Evolutionary conservation across 768 basidiomycete species (phyloP).

Genomic region (Cytidiella melzeri): DNA sequence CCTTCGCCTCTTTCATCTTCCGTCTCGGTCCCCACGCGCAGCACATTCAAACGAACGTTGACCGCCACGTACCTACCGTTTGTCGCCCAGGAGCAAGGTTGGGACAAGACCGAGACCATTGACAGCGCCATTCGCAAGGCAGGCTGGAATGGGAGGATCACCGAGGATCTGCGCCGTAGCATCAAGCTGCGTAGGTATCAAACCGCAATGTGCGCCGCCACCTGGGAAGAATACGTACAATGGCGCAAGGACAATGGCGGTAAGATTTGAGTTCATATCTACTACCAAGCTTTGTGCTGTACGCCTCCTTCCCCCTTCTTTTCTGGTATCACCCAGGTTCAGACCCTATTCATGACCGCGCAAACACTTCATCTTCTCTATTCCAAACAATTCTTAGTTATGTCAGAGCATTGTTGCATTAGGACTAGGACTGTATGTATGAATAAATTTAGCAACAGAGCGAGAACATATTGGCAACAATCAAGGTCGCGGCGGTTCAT

Average conservation of each 20-base stretch:
- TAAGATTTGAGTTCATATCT: conserved; percentile 20
- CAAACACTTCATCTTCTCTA: background rate
- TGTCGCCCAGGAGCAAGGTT: conserved; percentile 88
- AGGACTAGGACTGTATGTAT: conserved; percentile 4
- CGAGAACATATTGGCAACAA: background rate
- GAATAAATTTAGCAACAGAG: conserved; percentile 4
- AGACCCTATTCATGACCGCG: background rate
- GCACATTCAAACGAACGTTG: conserved; percentile 52
- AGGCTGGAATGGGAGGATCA: conserved; percentile 79
- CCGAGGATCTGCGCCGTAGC: conserved; percentile 73
- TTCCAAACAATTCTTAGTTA: background rate
- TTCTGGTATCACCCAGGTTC: too few relatives aligned
- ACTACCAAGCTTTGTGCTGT: background rate
- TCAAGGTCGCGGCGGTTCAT: background rate
- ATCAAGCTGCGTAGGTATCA: conserved; percentile 79
- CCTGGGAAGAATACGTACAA: conserved; percentile 70
- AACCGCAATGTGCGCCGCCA: conserved; percentile 59
- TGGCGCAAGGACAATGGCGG: conserved; percentile 60
- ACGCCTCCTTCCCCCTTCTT: background rate
- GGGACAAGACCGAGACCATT: conserved; percentile 86
- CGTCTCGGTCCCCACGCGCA: conserved; percentile 44
- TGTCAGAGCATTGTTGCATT: conserved; percentile 4
- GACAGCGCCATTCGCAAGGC: conserved; percentile 92
- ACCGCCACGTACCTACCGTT: conserved; percentile 92
- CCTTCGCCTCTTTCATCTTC: conserved; percentile 72